Evolutionary conservation across 2,329 filamentous ascomycete species (phyloP), one percentile per base, ranked within the genome.

Genomic region (Alternaria sp.): DNA sequence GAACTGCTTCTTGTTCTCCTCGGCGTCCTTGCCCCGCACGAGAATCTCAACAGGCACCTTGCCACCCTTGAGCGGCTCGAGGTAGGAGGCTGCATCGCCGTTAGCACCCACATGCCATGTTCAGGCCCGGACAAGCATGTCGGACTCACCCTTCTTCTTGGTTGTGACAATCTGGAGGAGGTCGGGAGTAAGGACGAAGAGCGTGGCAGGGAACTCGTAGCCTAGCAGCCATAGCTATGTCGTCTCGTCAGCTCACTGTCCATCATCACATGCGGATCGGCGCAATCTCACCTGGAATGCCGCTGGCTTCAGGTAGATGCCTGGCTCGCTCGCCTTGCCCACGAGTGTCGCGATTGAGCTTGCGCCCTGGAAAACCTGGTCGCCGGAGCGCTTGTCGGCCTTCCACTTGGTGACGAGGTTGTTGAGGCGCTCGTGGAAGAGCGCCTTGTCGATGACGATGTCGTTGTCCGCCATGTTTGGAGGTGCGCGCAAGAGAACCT

Each of bases 151-250:
- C 88, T 99, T 99, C 83, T 99, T 99, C 60, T 92, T 90, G 6
- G 95, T 99, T 7, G 95, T 99, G 67, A 99, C 89, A 61, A 98
- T 90, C 81, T 95, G 96, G 71, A 98, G 85, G 47, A 89, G 88
- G 63, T 98, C 95, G 62, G 89, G 83, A 1, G 94, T 98, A 78
- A 99, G 89, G 53, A 99, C 86, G 84, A 99, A 93, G 65, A 99
- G 84, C 0, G 95, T 99, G 39, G 94, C 94, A 34, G 95, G 95
- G 75, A 99, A 99, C 79, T 99, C 95, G 84, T 99, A 99, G 73
- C 95, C 95, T 64, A 99, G 87, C 56, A 99, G 86, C 96, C 96
- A 99, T 81, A 98, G 96, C 94, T 97, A 79, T 62, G 42, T 63
- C 46, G 26, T 57, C 34, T 30, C 14, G 68, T 76, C 61, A 75